Conservation (phyloP, 208 protist species). For the Trypanosoma caninum region DNA sequence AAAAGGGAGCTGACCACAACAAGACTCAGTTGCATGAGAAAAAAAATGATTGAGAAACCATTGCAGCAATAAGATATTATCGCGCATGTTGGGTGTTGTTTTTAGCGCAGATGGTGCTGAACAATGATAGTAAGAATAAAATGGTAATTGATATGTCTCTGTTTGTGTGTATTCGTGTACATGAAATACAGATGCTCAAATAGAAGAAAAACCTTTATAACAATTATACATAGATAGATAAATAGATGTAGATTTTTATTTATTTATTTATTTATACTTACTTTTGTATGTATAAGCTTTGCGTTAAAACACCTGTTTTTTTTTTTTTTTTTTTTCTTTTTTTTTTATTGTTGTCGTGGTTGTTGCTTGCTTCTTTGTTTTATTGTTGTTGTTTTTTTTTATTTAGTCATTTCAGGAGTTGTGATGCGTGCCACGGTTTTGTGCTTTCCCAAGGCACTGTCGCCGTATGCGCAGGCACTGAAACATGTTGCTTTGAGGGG, state of each 20-base stretch:
- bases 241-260: neutral
- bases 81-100: too few relatives aligned
- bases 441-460: slow-evolving; percentile 55
- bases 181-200: neutral
- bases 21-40: slow-evolving; percentile 12
- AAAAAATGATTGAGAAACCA: slow-evolving; percentile 14
- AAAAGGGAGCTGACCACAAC: slow-evolving; percentile 21
- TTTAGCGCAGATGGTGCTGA: neutral
- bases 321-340: neutral
- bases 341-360: neutral
- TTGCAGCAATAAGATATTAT: too few relatives aligned
- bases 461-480: slow-evolving; percentile 86
- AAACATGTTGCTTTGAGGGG: slow-evolving; percentile 82
- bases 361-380: neutral
- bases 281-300: neutral
- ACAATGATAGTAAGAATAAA: slow-evolving; percentile 7
- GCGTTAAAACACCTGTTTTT: neutral
- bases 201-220: neutral
- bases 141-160: neutral
- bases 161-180: too few relatives aligned
- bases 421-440: slow-evolving; percentile 18
- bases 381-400: slow-evolving; percentile 17
- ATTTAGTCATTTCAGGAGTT: slow-evolving; percentile 1
- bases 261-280: neutral
- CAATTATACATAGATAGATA: neutral